These are phyloP conservation scores for Phytophthora hibernalis DNA, from an alignment of 352 stramenopile genomes.

Conservation along the genomic window DNA sequence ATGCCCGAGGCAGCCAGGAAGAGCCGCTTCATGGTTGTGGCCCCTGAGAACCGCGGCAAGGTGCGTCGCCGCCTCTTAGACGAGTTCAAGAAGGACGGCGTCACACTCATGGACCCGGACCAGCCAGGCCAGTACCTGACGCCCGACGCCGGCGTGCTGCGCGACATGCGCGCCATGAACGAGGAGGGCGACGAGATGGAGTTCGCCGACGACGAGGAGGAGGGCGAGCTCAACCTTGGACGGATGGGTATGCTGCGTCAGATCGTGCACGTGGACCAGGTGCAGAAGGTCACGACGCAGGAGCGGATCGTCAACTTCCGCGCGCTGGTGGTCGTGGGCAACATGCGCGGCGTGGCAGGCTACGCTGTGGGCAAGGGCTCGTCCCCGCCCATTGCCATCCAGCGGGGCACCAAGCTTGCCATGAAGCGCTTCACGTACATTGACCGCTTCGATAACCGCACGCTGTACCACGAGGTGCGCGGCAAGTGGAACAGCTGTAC, in stretches of 20 bases:
- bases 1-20: conserved; percentile 81
- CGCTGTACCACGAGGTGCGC: conserved; percentile 92
- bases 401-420: conserved; percentile 89
- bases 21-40: conserved; percentile 76
- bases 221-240: conserved; percentile 70
- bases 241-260: conserved; percentile 75
- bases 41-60: conserved; percentile 79
- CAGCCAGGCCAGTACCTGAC: conserved; percentile 51
- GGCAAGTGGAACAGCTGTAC: conserved; percentile 97
- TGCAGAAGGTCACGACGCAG: conserved; percentile 91
- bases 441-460: conserved; percentile 93
- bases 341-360: conserved; percentile 92
- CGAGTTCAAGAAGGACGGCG: conserved; percentile 79
- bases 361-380: conserved; percentile 94
- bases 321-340: conserved; percentile 94
- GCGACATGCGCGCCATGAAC: conserved; percentile 76
- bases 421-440: conserved; percentile 96
- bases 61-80: conserved; percentile 80
- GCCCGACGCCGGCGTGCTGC: conserved; percentile 67
- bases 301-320: conserved; percentile 94
- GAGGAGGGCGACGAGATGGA: conserved; percentile 76
- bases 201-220: conserved; percentile 69
- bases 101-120: conserved; percentile 67
- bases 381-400: conserved; percentile 88
- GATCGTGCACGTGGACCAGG: conserved; percentile 86